phyloP scores from a whole-genome alignment of 2,329 filamentous ascomycete species.

The Immersiporthe knoxdaviesiana region DNA sequence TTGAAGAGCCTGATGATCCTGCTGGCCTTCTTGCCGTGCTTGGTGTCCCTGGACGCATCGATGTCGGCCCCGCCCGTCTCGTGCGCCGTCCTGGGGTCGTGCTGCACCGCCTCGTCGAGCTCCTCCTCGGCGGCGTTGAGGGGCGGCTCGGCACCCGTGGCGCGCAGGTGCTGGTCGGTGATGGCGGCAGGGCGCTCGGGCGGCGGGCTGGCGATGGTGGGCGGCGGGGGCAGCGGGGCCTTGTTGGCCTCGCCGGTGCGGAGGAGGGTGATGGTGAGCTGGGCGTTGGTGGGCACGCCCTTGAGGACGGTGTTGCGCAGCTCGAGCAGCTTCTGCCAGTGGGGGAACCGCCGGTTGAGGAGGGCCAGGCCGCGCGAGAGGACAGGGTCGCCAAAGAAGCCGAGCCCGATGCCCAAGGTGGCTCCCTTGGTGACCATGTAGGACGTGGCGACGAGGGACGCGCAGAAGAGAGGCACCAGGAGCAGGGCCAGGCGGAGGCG shows the following conservation, averaged over 20 bases:
- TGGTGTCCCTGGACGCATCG: slow-evolving; percentile 47
- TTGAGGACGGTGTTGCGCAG: slow-evolving; percentile 76
- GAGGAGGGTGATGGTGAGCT: slow-evolving; percentile 78
- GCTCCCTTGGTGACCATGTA: slow-evolving; percentile 67
- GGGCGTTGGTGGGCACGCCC: slow-evolving; percentile 83
- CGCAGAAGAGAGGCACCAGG: slow-evolving; percentile 55
- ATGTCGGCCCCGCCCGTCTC: slow-evolving; percentile 49
- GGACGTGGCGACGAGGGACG: slow-evolving; percentile 57
- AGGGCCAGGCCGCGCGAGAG: slow-evolving; percentile 62
- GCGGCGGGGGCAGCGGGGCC: slow-evolving; percentile 70
- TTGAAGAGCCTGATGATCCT: slow-evolving; percentile 69
- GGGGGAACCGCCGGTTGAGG: slow-evolving; percentile 64
- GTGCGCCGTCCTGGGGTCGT: slow-evolving; percentile 43
- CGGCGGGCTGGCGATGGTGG: slow-evolving; percentile 41
- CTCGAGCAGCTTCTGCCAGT: slow-evolving; percentile 77
- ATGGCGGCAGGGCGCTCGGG: slow-evolving; percentile 41
- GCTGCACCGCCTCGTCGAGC: slow-evolving; percentile 63
- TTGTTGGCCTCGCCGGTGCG: slow-evolving; percentile 82
- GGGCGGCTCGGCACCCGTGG: slow-evolving; percentile 49
- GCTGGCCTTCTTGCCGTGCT: slow-evolving; percentile 45
- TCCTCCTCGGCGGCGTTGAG: slow-evolving; percentile 68
- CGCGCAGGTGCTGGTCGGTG: slow-evolving; percentile 54
- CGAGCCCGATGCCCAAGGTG: slow-evolving; percentile 71
- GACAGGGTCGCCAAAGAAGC: slow-evolving; percentile 79
- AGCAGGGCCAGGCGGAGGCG: slow-evolving; percentile 58